Conservation (phyloP, 192 early-diverging fungal genomes). For the Backusella circina region DNA sequence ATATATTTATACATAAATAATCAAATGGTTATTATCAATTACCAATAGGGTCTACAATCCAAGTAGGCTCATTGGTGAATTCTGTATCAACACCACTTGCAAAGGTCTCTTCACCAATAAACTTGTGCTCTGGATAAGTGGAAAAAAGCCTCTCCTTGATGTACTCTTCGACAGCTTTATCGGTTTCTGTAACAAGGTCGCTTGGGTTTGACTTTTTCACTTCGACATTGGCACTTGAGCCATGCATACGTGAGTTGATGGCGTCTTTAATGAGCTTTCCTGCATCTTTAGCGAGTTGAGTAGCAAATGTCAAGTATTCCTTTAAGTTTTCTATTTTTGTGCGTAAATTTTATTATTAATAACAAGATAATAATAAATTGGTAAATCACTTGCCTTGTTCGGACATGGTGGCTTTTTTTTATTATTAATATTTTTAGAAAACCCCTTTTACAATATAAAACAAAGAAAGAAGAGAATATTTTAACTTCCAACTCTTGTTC, state of each 20-base stretch:
- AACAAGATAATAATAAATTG: neutral
- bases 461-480: neutral
- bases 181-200: conserved; percentile 86
- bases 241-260: conserved; percentile 41
- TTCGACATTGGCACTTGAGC: conserved; percentile 37
- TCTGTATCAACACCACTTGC: conserved; percentile 50
- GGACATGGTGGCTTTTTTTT: neutral
- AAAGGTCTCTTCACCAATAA: conserved; percentile 89
- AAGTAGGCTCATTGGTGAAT: conserved; percentile 73
- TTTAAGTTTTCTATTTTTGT: conserved; percentile 1
- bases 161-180: conserved; percentile 74
- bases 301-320: conserved; percentile 40
- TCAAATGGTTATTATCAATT: neutral
- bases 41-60: conserved; percentile 89
- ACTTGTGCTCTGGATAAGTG: conserved; percentile 63
- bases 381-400: neutral
- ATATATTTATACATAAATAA: neutral
- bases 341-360: neutral
- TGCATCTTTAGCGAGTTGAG: conserved; percentile 49
- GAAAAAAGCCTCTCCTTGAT: conserved; percentile 58
- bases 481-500: neutral
- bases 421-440: conserved; percentile 1
- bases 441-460: neutral
- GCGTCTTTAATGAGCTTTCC: conserved; percentile 58
- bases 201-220: conserved; percentile 61